Base-by-base conservation (phyloP, 1,284 basidiomycete species). In the Ganoderma meredithae region DNA sequence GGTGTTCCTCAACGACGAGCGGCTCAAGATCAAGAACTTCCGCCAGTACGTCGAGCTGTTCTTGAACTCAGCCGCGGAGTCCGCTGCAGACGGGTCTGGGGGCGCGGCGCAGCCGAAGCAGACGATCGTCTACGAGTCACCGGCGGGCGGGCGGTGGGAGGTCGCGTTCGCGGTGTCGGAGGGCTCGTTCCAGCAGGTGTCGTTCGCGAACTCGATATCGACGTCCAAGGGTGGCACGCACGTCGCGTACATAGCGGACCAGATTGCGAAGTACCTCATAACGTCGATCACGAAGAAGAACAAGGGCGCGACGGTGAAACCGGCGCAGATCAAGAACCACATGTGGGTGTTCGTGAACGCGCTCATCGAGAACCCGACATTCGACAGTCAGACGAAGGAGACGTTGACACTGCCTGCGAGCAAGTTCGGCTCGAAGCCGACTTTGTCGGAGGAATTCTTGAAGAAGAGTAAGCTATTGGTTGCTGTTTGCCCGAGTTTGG, bases 371-470 rank as follows among this genome's bases (percentile, higher is more conserved):
- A 99, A 99, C 79, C 97, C 98, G 10, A 95, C 97, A 0, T 99
- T 99, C 81, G 97, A 99, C 85, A 97, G 96, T 83, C 98, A 99
- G 82, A 99, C 98, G 60, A 99, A 99, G 84, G 98, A 99, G 81
- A 95, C 92, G 9, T 83, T 99, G 73, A 99, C 97, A 1, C 84
- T 99, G 60, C 92, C 93, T 31, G 84, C 91, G 49, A 93, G 90
- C 60, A 97, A 98, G 78, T 99, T 99, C 78, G 95, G 95, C 61
- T 94, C 93, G 69, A 96, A 93, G 79, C 95, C 95, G 1, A 76
- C 75, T 0, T 80, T 98, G 33, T 90, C 93, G 1, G 97, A 99
- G 68, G 96, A 98, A 0, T 98, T 99, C 77, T 87, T 97, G 83
- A 98, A 98, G 84, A 98, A 97, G 84, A 91, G 96, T 96, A 63